Base-by-base conservation (phyloP, 257 asterid species). In the Euphrasia confusa region DNA sequence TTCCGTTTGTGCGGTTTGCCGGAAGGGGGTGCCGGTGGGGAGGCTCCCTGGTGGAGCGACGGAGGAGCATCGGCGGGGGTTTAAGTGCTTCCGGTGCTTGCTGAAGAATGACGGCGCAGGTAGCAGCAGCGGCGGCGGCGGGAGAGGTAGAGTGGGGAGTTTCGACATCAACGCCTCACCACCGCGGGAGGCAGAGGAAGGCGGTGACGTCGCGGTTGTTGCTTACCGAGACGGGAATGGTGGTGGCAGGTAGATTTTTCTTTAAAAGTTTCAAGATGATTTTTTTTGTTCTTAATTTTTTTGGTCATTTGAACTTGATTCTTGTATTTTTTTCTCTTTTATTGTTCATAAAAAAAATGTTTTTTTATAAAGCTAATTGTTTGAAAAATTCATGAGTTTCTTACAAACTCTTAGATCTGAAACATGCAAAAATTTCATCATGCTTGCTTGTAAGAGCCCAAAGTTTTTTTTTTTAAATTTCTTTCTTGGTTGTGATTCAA, bases 91-190 rank as follows among this genome's bases (percentile, higher is more conserved):
- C 63, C 77, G 75, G 61, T 90, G 96, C 68, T 72, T 88, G 73
- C 67, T 85, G 2, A 66, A 71, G 66, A 58, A 42, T 53, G 71
- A 63, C 44, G 65, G 32, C 39, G 52, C 24, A 9, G 24, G 66
- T 3, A 21, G 66, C 66, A 50, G 50, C 68, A 27, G 24, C 24
- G 24, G 72, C 54, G 61, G 70, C 15, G 57, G 71, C n/a, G 70
- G 66, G 5, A 73, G 71, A 35, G 75, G 70, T 14, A 80, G 73
- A 12, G 71, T 61, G 24, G 90, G 82, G 35, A 66, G 84, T 11
- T 68, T 88, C 63, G 95, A 88, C 53, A 89, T 89, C 55, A 85
- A 82, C 71, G 84, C 85, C 13, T 64, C 88, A 12, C 95, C 96
- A 2, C 96, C 96, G 0, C 66, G 71, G 30, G 98, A 88, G 75